These are phyloP conservation scores for Geotrichum aggregatum DNA, from an alignment of 1,139 yeast species.

Conservation along the genomic window DNA sequence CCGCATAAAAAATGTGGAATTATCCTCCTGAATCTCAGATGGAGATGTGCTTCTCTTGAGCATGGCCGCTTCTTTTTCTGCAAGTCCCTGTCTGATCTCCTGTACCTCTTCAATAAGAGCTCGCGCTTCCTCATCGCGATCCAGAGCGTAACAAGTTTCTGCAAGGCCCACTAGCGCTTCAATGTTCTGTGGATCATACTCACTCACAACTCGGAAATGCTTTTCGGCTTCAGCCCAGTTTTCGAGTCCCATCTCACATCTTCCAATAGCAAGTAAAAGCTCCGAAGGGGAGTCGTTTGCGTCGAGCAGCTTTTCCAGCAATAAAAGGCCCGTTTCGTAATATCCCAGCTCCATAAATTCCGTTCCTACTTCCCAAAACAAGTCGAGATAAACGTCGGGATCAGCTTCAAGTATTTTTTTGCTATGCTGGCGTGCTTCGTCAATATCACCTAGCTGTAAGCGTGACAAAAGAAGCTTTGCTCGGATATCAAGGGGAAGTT, in stretches of 20 bases:
- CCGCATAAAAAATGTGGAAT: background rate
- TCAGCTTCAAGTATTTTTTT: conserved; percentile 54
- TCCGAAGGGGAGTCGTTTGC: conserved; percentile 28
- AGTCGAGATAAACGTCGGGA: conserved; percentile 63
- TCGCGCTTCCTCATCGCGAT: conserved; percentile 60
- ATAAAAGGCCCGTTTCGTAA: conserved; percentile 61
- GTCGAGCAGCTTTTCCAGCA: conserved; percentile 33
- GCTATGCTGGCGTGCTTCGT: conserved; percentile 72
- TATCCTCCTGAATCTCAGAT: conserved; percentile 3
- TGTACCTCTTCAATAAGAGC: conserved; percentile 53
- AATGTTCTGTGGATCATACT: conserved; percentile 56
- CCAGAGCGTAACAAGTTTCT: conserved; percentile 67
- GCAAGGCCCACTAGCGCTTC: conserved; percentile 77
- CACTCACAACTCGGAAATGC: conserved; percentile 56
- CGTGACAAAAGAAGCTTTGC: conserved; percentile 74
- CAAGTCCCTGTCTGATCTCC: conserved; percentile 23
- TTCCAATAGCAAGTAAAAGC: conserved; percentile 62
- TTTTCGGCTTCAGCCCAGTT: conserved; percentile 65
- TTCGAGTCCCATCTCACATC: conserved; percentile 70
- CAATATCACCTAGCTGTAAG: conserved; percentile 56
- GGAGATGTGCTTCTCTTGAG: conserved; percentile 17
- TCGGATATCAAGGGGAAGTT: conserved; percentile 80
- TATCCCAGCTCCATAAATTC: conserved; percentile 65
- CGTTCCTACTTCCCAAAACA: conserved; percentile 71
- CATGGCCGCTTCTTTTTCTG: conserved; percentile 6